Conservation (phyloP, 2,329 filamentous ascomycete genomes). For the Colletotrichum somersetense region DNA sequence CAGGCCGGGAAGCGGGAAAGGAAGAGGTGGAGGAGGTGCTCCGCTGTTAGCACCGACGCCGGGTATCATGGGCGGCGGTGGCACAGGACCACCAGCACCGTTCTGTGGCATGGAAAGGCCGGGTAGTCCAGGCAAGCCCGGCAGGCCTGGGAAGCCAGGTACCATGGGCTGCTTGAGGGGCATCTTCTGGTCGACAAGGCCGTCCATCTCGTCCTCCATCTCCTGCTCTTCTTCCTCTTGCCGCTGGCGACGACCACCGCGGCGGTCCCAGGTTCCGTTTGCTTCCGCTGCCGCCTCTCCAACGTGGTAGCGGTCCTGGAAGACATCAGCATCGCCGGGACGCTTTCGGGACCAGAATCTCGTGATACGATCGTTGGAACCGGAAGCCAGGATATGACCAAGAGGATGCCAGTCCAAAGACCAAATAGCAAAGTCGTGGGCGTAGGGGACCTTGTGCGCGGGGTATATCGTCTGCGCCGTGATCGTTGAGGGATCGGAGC, state of each 20-base stretch:
- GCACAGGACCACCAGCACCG: constrained; percentile 46
- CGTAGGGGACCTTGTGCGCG: constrained; percentile 86
- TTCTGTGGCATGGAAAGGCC: constrained; percentile 57
- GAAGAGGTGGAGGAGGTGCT: constrained; percentile 62
- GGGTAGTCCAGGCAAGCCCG: constrained; percentile 63
- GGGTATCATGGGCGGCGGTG: constrained; percentile 60
- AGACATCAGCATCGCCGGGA: constrained; percentile 86
- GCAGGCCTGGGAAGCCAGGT: constrained; percentile 68
- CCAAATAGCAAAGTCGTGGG: constrained; percentile 97
- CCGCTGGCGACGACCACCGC: constrained; percentile 80
- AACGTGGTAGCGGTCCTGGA: constrained; percentile 95
- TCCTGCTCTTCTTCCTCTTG: constrained; percentile 96
- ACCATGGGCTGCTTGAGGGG: constrained; percentile 68
- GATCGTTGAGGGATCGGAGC: constrained; percentile 80
- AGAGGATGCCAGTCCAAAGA: constrained; percentile 98
- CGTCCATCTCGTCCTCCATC: constrained; percentile 91
- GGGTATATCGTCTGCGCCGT: constrained; percentile 93
- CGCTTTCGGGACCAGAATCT: constrained; percentile 95
- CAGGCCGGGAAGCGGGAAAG: constrained; percentile 64
- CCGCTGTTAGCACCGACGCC: constrained; percentile 61
- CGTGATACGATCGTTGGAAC: constrained; percentile 96
- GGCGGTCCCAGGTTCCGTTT: constrained; percentile 92
- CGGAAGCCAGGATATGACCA: constrained; percentile 93
- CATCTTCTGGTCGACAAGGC: constrained; percentile 91
- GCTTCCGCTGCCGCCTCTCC: constrained; percentile 93